These are phyloP conservation scores for Papiliotrema flavescens DNA, from an alignment of 1,284 basidiomycete species.

Conservation along the genomic window DNA sequence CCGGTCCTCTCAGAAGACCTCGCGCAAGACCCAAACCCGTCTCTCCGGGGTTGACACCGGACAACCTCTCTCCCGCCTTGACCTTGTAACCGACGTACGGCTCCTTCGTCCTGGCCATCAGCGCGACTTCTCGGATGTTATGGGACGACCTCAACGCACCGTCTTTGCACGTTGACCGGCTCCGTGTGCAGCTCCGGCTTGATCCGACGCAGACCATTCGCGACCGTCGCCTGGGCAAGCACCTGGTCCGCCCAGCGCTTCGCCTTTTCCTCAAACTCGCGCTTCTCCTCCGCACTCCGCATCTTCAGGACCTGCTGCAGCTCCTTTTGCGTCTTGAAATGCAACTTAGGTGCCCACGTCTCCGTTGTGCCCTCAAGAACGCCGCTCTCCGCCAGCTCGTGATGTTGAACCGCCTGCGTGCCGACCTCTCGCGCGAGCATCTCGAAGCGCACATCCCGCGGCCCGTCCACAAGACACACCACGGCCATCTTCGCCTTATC, in stretches of 20 bases:
- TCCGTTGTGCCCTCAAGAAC: slow-evolving; percentile 43
- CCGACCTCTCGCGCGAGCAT: slow-evolving; percentile 79
- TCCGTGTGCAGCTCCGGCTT: background rate
- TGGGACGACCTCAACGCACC: background rate
- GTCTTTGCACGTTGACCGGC: background rate
- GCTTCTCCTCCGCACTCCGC: slow-evolving; percentile 36
- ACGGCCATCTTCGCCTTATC: slow-evolving; percentile 94
- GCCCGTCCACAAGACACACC: slow-evolving; percentile 90
- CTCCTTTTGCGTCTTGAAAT: slow-evolving; percentile 40
- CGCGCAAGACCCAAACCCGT: slow-evolving; percentile 45
- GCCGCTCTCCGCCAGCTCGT: slow-evolving; percentile 5
- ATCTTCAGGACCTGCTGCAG: slow-evolving; percentile 48
- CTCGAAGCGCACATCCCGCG: slow-evolving; percentile 80
- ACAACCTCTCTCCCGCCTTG: slow-evolving; percentile 44
- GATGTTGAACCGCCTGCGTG: slow-evolving; percentile 55
- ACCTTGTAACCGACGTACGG: background rate
- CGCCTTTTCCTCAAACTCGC: slow-evolving; percentile 43
- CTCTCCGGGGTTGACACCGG: slow-evolving; percentile 34
- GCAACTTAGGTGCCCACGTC: slow-evolving; percentile 28
- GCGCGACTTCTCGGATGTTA: background rate
- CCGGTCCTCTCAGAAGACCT: slow-evolving; percentile 29
- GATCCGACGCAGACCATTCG: slow-evolving; percentile 19
- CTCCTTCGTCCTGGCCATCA: background rate
- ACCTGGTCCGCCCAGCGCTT: slow-evolving; percentile 34
- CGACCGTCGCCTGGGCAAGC: slow-evolving; percentile 26